Conservation (phyloP, 495 filamentous ascomycete genomes). For the Apiosordaria backusii region DNA sequence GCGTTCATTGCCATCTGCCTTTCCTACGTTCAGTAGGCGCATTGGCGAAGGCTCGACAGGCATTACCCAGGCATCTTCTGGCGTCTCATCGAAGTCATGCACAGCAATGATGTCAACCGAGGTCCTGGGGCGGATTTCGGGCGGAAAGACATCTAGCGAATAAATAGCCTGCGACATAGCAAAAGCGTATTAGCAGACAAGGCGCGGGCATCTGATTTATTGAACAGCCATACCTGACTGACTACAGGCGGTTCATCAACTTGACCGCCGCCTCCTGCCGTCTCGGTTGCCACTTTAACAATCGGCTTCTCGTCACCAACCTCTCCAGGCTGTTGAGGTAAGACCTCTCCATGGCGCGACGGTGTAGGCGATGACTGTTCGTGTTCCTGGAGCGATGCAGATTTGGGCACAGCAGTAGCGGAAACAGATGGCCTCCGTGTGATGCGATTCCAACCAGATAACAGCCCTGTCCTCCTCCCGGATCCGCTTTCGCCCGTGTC, state of each 20-base stretch:
- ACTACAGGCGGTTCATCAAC: not conserved
- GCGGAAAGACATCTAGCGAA: not conserved
- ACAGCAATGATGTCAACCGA: constrained; percentile 20
- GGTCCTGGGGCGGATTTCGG: not conserved
- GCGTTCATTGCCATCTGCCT: not conserved
- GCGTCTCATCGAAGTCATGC: constrained; percentile 16
- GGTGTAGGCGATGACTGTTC: not conserved
- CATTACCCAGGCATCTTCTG: constrained; percentile 13
- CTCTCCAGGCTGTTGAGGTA: not conserved
- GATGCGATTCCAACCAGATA: not conserved
- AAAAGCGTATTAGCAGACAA: not conserved
- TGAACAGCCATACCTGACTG: not conserved
- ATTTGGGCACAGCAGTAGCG: not conserved
- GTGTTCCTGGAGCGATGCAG: not conserved
- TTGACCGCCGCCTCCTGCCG: not conserved
- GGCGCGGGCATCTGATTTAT: not conserved
- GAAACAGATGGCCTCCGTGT: not conserved
- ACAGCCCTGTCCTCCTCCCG: not conserved
- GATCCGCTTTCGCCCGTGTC: not conserved
- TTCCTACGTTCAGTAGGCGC: not conserved
- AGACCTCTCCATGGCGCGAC: not conserved
- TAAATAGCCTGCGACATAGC: not conserved
- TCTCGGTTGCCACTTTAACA: not conserved
- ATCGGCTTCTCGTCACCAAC: not conserved
- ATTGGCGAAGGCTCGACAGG: not conserved